Base-by-base conservation (phyloP, 495 filamentous ascomycete species). In the Neurospora pannonica region DNA sequence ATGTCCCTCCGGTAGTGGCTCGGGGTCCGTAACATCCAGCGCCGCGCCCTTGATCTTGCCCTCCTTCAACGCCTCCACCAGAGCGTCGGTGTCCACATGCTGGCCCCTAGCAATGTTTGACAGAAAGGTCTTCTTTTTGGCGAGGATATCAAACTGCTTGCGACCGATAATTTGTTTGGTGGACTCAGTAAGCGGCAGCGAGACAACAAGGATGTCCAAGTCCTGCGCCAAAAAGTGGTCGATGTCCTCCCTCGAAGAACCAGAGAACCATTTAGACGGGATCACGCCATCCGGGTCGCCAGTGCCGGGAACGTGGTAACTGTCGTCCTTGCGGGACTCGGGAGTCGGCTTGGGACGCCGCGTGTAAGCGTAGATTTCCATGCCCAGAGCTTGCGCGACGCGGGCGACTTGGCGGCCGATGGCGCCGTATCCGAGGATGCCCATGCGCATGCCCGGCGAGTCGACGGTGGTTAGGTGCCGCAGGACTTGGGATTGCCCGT, bases 21-120 rank as follows among this genome's bases (percentile, higher is more conserved):
- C 94, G 1, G 93, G 93, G 72, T 96, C 93, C 42, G 94, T 93
- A 0, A 97, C 94, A 82, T 97, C 94, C 48, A 97, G 80, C 62
- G 93, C 93, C 11, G 94, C 89, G 28, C 93, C 94, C 37, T 89
- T 85, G 70, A 97, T 81, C 21, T 84, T 86, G 2, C 82, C 87
- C 7, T 82, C 79, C 73, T 90, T 85, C 15, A 94, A 81, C 4
- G 93, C 89, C 0, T 82, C 83, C 15, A 95, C 83, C 37, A 97
- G 78, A 5, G 89, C 92, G 17, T 88, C 86, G 69, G 93, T 90
- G 70, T 94, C 86, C 60, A 97, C 83, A 39, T 95, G 89, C 17
- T 85, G 84, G 0, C 94, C 94, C 0, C 94, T 86, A 0, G 90
- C 87, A 71, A 97, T 92, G 76, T 97, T 97, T 7, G 88, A 88